A percentile compares a stretch with the other conserved stretches of the same genome.
phyloP scores from a whole-genome alignment of 2,329 filamentous ascomycete species.

The Aspergillus ochraceoroseus region DNA sequence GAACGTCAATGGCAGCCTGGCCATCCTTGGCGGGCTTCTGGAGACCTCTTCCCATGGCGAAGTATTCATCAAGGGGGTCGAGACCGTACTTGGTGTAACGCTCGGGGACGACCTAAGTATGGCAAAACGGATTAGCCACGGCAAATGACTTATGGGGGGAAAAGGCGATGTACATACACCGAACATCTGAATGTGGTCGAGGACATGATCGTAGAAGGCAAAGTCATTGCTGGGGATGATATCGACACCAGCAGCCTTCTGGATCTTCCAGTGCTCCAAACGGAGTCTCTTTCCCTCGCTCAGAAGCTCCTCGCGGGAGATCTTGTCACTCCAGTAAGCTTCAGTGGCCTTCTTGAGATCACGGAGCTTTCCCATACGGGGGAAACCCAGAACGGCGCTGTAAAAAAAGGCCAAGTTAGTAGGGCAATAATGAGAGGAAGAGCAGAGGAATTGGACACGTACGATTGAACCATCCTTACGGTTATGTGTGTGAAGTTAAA shows the following conservation, averaged over 20 bases:
- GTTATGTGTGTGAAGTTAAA: conserved; percentile 24
- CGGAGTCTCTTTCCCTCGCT: conserved; percentile 95
- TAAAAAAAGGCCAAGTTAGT: conserved; percentile 3
- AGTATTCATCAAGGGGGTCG: conserved; percentile 89
- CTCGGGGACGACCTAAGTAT: conserved; percentile 79
- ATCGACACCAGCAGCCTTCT: conserved; percentile 96
- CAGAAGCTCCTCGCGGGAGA: conserved; percentile 84
- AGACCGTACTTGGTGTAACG: conserved; percentile 89
- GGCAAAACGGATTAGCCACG: conserved; percentile 15
- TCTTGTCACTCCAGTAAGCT: conserved; percentile 94
- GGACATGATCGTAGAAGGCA: conserved; percentile 95
- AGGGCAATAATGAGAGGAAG: conserved; percentile 7
- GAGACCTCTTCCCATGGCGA: conserved; percentile 98
- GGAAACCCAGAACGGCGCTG: conserved; percentile 87
- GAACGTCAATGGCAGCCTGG: conserved; percentile 68
- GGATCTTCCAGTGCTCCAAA: conserved; percentile 97
- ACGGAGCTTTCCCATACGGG: conserved; percentile 95
- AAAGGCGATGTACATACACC: conserved; percentile 59
- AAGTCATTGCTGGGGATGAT: conserved; percentile 99
- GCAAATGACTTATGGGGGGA: conserved; percentile 17
- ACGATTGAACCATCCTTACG: conserved; percentile 58
- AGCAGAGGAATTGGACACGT: conserved; percentile 29
- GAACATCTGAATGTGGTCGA: conserved; percentile 97
- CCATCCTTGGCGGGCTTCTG: conserved; percentile 66
- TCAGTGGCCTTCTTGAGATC: conserved; percentile 99